Conservation (phyloP, 2,329 filamentous ascomycete species). For the Hypoxylon sp. region DNA sequence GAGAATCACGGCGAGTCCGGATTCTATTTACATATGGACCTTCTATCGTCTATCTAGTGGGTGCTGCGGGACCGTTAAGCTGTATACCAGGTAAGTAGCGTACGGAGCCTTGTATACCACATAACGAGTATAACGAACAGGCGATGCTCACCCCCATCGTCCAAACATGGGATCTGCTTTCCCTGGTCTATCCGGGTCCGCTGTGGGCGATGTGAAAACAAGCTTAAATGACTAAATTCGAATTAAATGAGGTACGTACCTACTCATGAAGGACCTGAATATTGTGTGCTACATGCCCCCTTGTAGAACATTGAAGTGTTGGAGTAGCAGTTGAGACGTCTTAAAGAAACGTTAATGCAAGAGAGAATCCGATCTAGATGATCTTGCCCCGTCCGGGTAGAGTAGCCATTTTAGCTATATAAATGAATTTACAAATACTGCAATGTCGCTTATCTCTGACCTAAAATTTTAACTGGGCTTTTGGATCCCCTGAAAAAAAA, state of each 20-base stretch:
- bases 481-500: slow-evolving; percentile 10
- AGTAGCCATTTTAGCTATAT: slow-evolving; percentile 9
- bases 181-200: slow-evolving; percentile 41
- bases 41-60: not conserved
- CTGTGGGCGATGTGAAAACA: slow-evolving; percentile 36
- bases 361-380: slow-evolving; percentile 38
- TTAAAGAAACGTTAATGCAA: slow-evolving; percentile 34
- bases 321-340: slow-evolving; percentile 38
- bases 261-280: slow-evolving; percentile 1
- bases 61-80: not conserved
- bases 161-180: slow-evolving; percentile 46
- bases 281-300: slow-evolving; percentile 3
- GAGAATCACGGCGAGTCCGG: not conserved
- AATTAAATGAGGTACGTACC: slow-evolving; percentile 4
- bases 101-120: not conserved
- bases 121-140: slow-evolving; percentile 3
- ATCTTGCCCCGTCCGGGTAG: slow-evolving; percentile 28
- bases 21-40: not conserved
- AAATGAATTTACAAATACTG: slow-evolving; percentile 11
- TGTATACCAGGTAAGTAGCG: not conserved
- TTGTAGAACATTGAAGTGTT: slow-evolving; percentile 27
- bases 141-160: slow-evolving; percentile 14
- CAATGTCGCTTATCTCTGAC: slow-evolving; percentile 29
- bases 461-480: slow-evolving; percentile 15
- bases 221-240: slow-evolving; percentile 33